Conservation (phyloP, 176 grass and related monocot genomes). For the Aegilops sharonensis region DNA sequence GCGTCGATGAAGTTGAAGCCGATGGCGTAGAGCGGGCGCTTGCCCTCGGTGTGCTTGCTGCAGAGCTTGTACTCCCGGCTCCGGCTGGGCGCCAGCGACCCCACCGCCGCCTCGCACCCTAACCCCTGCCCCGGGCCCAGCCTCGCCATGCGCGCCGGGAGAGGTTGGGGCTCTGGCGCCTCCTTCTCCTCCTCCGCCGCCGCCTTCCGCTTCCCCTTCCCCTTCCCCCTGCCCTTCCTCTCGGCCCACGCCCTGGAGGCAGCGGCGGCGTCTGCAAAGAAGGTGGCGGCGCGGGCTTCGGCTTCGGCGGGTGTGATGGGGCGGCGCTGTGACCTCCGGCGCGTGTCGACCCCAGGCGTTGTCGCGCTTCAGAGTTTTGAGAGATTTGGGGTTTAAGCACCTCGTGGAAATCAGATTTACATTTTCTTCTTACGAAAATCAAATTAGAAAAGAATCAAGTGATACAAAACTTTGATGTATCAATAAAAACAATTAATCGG, state of each 20-base stretch:
- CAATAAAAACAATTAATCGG: background rate
- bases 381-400: background rate
- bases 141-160: slow-evolving; percentile 39
- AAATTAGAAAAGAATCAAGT: background rate
- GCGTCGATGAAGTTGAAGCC: slow-evolving; percentile 91
- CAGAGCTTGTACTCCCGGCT: slow-evolving; percentile 71
- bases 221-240: background rate
- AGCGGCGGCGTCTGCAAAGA: background rate
- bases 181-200: background rate
- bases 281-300: background rate
- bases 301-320: background rate
- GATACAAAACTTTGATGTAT: background rate
- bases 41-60: slow-evolving; percentile 74
- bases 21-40: slow-evolving; percentile 81
- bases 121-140: slow-evolving; percentile 41
- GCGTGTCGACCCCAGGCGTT: background rate
- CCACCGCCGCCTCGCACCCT: slow-evolving; percentile 65
- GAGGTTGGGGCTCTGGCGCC: background rate
- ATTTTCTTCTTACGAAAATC: background rate
- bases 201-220: background rate
- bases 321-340: background rate
- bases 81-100: slow-evolving; percentile 52
- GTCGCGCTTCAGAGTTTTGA: slow-evolving; percentile 10
- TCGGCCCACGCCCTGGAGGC: background rate
- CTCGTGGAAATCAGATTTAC: background rate